Evolutionary conservation across 2,329 filamentous ascomycete genomes (phyloP), one percentile per base, ranked within the genome.

Genomic region (Endocalyx cinctus): DNA sequence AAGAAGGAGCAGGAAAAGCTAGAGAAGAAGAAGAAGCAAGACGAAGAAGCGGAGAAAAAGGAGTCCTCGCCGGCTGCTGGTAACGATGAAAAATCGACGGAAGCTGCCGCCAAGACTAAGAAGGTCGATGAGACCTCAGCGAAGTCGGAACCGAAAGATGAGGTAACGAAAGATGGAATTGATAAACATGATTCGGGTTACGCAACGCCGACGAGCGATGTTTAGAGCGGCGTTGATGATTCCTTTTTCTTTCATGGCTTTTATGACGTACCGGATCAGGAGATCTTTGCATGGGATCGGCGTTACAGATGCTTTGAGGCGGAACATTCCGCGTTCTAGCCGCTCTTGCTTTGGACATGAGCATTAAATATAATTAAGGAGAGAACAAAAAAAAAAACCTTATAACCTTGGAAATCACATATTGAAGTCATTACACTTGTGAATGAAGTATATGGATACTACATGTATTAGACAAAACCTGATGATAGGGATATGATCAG

Each of bases 1-100:
- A 43, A 69, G 45, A 71, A 67, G 56, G 63, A 64, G 46, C 48
- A 50, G 37, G 43, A 69, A 45, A 71, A 67, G 56, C 63, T 64
- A 45, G 59, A 67, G 31, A 64, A 66, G 47, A 61, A 65, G 44
- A 47, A 63, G 13, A 58, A 61, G 37, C 63, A 65, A 22, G 57
- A 58, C 3, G 62, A 69, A 49, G 62, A 67, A 42, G 53, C 56
- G 40, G 52, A 60, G 34, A 58, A 63, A 42, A 52, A 56, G 43
- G 57, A 48, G 43, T 28, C n/a, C n/a, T n/a, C n/a, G n/a, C n/a
- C n/a, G n/a, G n/a, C n/a, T n/a, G n/a, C n/a, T n/a, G n/a, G 68
- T 43, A 71, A 66, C 58, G 62, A 64, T 50, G 57, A 66, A 33
- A 63, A 64, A 48, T 60, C 64, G 44, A 45, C 63, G 13, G 57